A percentile compares a stretch with the other conserved stretches of the same genome.
These are phyloP conservation scores for Salix viminalis DNA, from an alignment of 345 rosid genomes.

Conservation along the genomic window DNA sequence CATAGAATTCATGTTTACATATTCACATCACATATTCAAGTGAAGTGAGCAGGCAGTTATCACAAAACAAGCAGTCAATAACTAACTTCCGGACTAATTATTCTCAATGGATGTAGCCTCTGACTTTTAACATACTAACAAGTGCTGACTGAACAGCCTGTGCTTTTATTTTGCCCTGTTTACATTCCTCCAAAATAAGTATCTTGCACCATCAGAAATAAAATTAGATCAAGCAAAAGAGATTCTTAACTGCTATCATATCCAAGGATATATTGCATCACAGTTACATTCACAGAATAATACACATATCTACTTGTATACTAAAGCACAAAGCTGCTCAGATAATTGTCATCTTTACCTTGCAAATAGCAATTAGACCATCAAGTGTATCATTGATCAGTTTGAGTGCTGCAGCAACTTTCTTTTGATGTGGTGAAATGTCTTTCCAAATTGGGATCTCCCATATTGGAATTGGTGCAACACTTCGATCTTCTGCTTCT, in stretches of 20 bases:
- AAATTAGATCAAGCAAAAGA: too few relatives aligned
- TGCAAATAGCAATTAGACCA: slow-evolving; percentile 75
- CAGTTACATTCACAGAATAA: too few relatives aligned
- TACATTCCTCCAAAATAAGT: not conserved
- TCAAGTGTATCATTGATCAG: slow-evolving; percentile 72
- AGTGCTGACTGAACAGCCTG: too few relatives aligned
- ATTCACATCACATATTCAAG: too few relatives aligned
- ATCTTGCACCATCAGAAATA: not conserved
- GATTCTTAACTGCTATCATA: too few relatives aligned
- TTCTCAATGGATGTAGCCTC: too few relatives aligned
- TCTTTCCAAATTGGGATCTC: slow-evolving; percentile 94
- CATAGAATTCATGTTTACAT: too few relatives aligned
- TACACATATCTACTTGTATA: not conserved
- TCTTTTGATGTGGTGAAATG: slow-evolving; percentile 78
- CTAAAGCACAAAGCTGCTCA: not conserved
- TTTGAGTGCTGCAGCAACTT: slow-evolving; percentile 68
- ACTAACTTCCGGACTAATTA: too few relatives aligned
- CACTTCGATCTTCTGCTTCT: slow-evolving; percentile 97
- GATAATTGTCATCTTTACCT: slow-evolving; percentile 42
- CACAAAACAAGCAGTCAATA: not conserved
- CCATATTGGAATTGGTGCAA: slow-evolving; percentile 88
- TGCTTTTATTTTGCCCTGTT: too few relatives aligned
- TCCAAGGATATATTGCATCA: too few relatives aligned
- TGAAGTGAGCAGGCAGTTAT: not conserved
- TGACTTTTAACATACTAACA: too few relatives aligned